Evolutionary conservation across 2,329 filamentous ascomycete species (phyloP), one percentile per base, ranked within the genome.

Genomic region (Monosporascus sp.): DNA sequence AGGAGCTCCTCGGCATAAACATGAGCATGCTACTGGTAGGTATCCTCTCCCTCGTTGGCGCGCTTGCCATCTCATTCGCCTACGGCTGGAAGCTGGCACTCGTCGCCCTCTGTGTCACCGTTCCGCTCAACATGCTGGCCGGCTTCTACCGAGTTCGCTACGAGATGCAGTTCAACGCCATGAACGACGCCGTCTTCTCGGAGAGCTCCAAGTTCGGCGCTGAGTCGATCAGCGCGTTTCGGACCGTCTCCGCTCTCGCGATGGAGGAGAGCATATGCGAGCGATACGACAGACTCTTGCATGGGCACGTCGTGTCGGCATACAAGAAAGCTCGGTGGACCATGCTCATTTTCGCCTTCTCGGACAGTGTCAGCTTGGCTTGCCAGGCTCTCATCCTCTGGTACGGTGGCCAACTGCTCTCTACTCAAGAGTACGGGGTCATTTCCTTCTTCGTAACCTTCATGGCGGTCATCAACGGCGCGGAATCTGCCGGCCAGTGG

Each of bases 41-140:
- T 1, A 60, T 86, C 9, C 83, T 88, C 64, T 85, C 80, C 50
- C 69, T 90, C 3, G 57, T 80, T 3, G 86, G 85, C 0, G 83
- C 80, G 8, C 69, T 88, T 9, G 72, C 77, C 47, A 85, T 90
- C 47, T 77, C 84, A 0, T 88, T 89, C 57, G 72, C 76, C 1
- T 88, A 86, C 64, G 84, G 85, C 1, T 90, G 88, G 88, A 90
- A 89, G 65, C 73, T 91, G 6, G 81, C 83, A 0, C 69, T 89
- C 0, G 82, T 90, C 0, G 77, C 79, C 0, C 70, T 83, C 7
- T 85, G 82, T 60, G 80, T 85, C 3, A 75, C 77, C 7, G 65
- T 81, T 51, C 79, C 78, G 1, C 63, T 81, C 20, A 69, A 74
- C 48, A 55, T 80, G 5, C 52, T 64, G 1, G 70, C 74, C 0